These are phyloP conservation scores for Penicillium turbatum DNA, from an alignment of 495 filamentous ascomycete species.

Conservation along the genomic window DNA sequence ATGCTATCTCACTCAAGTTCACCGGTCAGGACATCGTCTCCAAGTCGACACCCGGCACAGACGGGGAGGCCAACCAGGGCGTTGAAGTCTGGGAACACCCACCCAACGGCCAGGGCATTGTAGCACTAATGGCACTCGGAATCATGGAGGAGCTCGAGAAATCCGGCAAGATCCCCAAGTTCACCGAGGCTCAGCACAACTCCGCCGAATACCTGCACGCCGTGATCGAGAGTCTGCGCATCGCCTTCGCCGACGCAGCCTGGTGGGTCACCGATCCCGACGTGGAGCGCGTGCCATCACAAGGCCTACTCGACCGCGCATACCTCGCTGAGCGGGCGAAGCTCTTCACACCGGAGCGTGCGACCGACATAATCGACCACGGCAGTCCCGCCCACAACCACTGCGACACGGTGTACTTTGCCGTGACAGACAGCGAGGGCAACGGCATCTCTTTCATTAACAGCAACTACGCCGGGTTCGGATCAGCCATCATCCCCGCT, in stretches of 20 bases:
- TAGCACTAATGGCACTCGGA: slow-evolving; percentile 89
- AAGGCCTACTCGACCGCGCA: slow-evolving; percentile 52
- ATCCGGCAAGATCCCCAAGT: slow-evolving; percentile 65
- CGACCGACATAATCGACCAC: slow-evolving; percentile 54
- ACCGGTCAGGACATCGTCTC: slow-evolving; percentile 60
- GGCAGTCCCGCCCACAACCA: slow-evolving; percentile 66
- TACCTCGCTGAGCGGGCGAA: slow-evolving; percentile 69
- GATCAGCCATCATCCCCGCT: slow-evolving; percentile 76
- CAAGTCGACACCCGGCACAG: slow-evolving; percentile 40
- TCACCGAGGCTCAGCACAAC: slow-evolving; percentile 67
- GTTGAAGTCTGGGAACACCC: slow-evolving; percentile 94
- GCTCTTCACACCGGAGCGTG: slow-evolving; percentile 59
- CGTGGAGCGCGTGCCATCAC: slow-evolving; percentile 58
- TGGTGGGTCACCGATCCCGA: slow-evolving; percentile 90
- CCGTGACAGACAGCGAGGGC: slow-evolving; percentile 69
- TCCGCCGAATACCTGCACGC: slow-evolving; percentile 77
- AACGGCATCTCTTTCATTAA: slow-evolving; percentile 97
- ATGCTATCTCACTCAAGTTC: slow-evolving; percentile 77
- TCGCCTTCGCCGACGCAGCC: slow-evolving; percentile 84
- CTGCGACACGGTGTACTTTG: slow-evolving; percentile 92
- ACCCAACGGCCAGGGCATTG: slow-evolving; percentile 96
- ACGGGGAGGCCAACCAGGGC: slow-evolving; percentile 47
- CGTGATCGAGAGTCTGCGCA: slow-evolving; percentile 82
- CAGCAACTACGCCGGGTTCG: slow-evolving; percentile 89
- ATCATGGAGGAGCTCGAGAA: slow-evolving; percentile 81